Percentiles rank a stretch among this genome's conserved stretches.
phyloP scores from a whole-genome alignment of 106 monocot species.

The Platanthera guangdongensis region DNA sequence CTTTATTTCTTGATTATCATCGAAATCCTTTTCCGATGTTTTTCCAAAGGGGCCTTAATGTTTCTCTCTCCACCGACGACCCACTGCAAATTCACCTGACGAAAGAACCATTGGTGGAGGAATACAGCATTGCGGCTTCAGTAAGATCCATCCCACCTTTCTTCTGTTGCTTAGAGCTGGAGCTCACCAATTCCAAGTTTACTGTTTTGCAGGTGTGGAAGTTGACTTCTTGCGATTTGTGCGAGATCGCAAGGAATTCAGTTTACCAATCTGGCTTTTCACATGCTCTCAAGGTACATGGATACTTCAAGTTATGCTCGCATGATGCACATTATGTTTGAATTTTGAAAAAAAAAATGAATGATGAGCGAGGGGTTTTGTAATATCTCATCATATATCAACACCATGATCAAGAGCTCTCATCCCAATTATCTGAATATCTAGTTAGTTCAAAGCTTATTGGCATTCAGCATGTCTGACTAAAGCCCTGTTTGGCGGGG shows the following conservation, averaged over 20 bases:
- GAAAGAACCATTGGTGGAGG: slow-evolving; percentile 95
- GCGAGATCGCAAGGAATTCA: slow-evolving; percentile 94
- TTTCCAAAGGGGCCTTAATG: slow-evolving; percentile 87
- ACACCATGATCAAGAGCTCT: no score
- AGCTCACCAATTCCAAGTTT: not conserved
- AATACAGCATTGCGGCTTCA: slow-evolving; percentile 98
- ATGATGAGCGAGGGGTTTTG: not conserved
- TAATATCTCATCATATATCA: not conserved
- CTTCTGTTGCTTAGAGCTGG: not conserved
- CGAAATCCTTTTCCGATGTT: slow-evolving; percentile 89
- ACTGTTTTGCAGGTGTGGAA: slow-evolving; percentile 75
- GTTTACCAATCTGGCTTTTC: slow-evolving; percentile 97
- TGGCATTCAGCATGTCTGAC: not conserved
- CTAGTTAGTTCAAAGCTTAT: not conserved
- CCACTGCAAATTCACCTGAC: slow-evolving; percentile 96
- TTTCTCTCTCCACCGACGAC: slow-evolving; percentile 95
- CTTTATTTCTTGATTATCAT: slow-evolving; percentile 91
- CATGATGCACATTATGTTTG: not conserved
- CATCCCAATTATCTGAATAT: not conserved
- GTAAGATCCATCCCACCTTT: slow-evolving; percentile 26
- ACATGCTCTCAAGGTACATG: slow-evolving; percentile 77
- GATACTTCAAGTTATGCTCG: not conserved
- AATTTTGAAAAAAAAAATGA: not conserved
- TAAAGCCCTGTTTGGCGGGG: not conserved
- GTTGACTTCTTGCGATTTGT: slow-evolving; percentile 87